A percentile compares a stretch with the other conserved stretches of the same genome.
These are phyloP conservation scores for Fusarium camptoceras DNA, from an alignment of 2,329 filamentous ascomycete species.

Conservation along the genomic window DNA sequence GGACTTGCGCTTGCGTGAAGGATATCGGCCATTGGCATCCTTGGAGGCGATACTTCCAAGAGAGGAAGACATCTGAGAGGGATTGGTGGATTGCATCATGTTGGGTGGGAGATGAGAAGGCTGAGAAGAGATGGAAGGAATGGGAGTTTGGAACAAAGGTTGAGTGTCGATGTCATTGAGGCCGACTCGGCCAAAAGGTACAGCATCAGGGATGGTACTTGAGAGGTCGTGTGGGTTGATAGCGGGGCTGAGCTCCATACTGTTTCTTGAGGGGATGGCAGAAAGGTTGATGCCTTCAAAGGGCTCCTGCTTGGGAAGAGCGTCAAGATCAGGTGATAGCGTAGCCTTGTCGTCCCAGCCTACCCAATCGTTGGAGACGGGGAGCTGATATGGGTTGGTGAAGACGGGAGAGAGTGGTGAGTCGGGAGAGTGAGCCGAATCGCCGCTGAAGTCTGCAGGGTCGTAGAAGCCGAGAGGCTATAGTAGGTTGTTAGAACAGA, in stretches of 20 bases:
- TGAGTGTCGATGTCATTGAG: constrained; percentile 46
- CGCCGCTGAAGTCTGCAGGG: constrained; percentile 46
- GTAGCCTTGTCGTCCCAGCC: constrained; percentile 47
- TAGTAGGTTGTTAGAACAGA: constrained; percentile 34
- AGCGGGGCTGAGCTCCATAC: constrained; percentile 46
- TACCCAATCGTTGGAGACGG: constrained; percentile 46
- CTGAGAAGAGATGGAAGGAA: constrained; percentile 45
- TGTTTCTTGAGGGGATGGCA: constrained; percentile 43
- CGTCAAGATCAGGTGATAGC: constrained; percentile 45
- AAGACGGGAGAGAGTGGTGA: constrained; percentile 47
- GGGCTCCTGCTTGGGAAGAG: constrained; percentile 46
- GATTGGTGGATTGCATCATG: constrained; percentile 40
- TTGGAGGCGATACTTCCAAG: constrained; percentile 30
- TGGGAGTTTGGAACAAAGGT: constrained; percentile 46
- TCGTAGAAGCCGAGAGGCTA: constrained; percentile 45
- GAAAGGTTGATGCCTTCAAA: constrained; percentile 46
- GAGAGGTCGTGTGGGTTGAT: constrained; percentile 47
- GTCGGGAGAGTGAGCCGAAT: constrained; percentile 46
- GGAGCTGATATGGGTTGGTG: constrained; percentile 46
- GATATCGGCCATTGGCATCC: constrained; percentile 41
- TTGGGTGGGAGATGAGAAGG: constrained; percentile 38
- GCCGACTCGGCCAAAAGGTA: constrained; percentile 45
- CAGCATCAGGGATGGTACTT: constrained; percentile 43
- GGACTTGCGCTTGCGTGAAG: constrained; percentile 51
- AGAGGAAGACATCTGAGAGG: constrained; percentile 36